phyloP scores from a whole-genome alignment of 2,329 filamentous ascomycete species.

The Aspergillus tanneri region DNA sequence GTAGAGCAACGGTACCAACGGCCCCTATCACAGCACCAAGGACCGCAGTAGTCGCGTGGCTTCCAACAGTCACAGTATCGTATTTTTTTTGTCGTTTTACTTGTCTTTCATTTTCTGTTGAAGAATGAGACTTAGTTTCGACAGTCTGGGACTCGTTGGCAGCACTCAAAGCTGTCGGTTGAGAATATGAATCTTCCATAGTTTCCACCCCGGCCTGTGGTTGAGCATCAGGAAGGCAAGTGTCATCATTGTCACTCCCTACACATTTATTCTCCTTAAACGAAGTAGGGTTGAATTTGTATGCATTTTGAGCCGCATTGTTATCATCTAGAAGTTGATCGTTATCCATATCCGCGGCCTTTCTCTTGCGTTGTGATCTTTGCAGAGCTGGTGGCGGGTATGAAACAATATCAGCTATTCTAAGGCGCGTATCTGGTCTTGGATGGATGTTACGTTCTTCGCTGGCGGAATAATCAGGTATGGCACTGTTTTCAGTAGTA shows the following conservation, averaged over 20 bases:
- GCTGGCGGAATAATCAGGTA: background rate
- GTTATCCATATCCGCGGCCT: slow-evolving; percentile 30
- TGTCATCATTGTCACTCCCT: slow-evolving; percentile 7
- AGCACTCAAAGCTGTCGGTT: slow-evolving; percentile 5
- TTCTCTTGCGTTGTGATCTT: slow-evolving; percentile 27
- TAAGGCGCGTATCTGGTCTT: background rate
- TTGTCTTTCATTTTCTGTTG: slow-evolving; percentile 21
- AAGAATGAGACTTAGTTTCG: slow-evolving; percentile 16
- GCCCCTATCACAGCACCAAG: slow-evolving; percentile 44
- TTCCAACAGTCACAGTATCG: slow-evolving; percentile 25
- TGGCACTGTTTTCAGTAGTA: background rate
- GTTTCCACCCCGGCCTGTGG: slow-evolving; percentile 15
- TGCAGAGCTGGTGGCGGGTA: background rate
- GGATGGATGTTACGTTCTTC: background rate
- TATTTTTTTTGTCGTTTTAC: slow-evolving; percentile 31
- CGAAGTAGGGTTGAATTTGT: background rate
- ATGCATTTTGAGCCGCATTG: background rate
- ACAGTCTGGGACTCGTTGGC: slow-evolving; percentile 8
- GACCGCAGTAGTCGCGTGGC: slow-evolving; percentile 42
- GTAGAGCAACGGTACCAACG: slow-evolving; percentile 40
- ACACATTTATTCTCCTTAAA: slow-evolving; percentile 1
- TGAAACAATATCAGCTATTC: background rate
- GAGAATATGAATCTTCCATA: slow-evolving; percentile 8
- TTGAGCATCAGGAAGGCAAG: slow-evolving; percentile 28
- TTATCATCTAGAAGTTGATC: no score